These are phyloP conservation scores for Hanseniaspora singularis DNA, from an alignment of 805 yeast genomes.

Conservation along the genomic window DNA sequence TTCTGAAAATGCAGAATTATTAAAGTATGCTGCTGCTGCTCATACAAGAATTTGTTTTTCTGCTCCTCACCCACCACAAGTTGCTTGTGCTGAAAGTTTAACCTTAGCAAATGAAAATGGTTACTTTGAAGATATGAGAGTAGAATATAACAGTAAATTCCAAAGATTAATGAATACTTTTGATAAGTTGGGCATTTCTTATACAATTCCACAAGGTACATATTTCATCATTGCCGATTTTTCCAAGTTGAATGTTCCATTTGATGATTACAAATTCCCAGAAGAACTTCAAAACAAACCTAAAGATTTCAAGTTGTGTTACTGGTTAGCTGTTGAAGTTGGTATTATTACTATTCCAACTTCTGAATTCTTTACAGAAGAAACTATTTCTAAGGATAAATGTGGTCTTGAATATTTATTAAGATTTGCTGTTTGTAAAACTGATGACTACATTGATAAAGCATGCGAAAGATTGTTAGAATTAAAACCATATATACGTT, in stretches of 20 bases:
- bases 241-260: slow-evolving; percentile 66
- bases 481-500: slow-evolving; percentile 48
- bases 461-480: slow-evolving; percentile 67
- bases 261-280: slow-evolving; percentile 53
- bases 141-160: slow-evolving; percentile 59
- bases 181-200: slow-evolving; percentile 79
- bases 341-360: slow-evolving; percentile 98
- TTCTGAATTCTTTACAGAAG: slow-evolving; percentile 46
- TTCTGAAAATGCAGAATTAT: slow-evolving; percentile 61
- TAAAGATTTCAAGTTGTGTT: slow-evolving; percentile 76
- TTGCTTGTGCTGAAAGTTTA: slow-evolving; percentile 75
- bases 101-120: slow-evolving; percentile 44
- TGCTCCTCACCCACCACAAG: slow-evolving; percentile 84
- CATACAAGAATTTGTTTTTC: slow-evolving; percentile 91
- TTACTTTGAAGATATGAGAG: slow-evolving; percentile 61
- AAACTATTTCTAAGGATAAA: slow-evolving; percentile 59
- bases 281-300: slow-evolving; percentile 55
- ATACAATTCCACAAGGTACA: slow-evolving; percentile 86
- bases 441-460: slow-evolving; percentile 62
- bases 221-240: slow-evolving; percentile 85
- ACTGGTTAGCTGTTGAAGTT: slow-evolving; percentile 82
- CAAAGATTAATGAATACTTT: slow-evolving; percentile 61
- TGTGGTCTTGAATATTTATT: slow-evolving; percentile 69
- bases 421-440: slow-evolving; percentile 94
- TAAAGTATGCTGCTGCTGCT: slow-evolving; percentile 73